Conservation (phyloP, 2,329 filamentous ascomycete species). For the Trichoderma sp. region DNA sequence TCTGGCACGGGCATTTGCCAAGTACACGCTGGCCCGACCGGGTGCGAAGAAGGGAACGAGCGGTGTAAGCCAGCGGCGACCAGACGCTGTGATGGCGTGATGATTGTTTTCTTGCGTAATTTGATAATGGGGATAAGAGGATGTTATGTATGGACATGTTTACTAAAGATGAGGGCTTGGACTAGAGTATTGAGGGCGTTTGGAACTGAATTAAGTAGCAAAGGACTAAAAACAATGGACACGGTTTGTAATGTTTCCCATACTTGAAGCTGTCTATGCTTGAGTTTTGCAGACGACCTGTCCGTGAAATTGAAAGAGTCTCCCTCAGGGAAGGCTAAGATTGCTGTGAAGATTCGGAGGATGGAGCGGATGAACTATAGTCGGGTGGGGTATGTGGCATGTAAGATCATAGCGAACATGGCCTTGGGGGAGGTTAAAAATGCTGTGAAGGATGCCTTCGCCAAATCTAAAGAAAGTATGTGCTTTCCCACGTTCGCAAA, state of each 20-base stretch:
- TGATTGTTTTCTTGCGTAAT: neutral
- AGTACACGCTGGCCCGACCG: constrained; percentile 72
- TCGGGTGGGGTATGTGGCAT: too few relatives aligned
- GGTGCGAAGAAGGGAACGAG: constrained; percentile 41
- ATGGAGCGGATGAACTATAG: too few relatives aligned
- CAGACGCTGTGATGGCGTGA: constrained; percentile 39
- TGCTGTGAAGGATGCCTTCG: too few relatives aligned
- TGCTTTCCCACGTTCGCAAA: too few relatives aligned
- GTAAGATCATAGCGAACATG: too few relatives aligned
- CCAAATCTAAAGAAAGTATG: too few relatives aligned
- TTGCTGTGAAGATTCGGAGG: too few relatives aligned
- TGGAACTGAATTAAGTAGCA: neutral
- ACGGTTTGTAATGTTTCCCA: neutral
- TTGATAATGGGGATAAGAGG: neutral
- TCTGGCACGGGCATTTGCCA: constrained; percentile 89
- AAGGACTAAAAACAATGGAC: neutral
- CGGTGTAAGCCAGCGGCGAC: constrained; percentile 36
- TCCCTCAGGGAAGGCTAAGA: too few relatives aligned
- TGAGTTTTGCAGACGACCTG: too few relatives aligned
- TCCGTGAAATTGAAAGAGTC: too few relatives aligned
- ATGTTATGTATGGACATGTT: neutral
- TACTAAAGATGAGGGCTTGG: neutral
- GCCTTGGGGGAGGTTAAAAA: too few relatives aligned
- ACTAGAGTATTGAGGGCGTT: constrained; percentile 18
- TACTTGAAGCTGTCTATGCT: neutral